phyloP scores from a whole-genome alignment of 2,329 filamentous ascomycete genomes.

The Paraphoma chrysanthemicola region DNA sequence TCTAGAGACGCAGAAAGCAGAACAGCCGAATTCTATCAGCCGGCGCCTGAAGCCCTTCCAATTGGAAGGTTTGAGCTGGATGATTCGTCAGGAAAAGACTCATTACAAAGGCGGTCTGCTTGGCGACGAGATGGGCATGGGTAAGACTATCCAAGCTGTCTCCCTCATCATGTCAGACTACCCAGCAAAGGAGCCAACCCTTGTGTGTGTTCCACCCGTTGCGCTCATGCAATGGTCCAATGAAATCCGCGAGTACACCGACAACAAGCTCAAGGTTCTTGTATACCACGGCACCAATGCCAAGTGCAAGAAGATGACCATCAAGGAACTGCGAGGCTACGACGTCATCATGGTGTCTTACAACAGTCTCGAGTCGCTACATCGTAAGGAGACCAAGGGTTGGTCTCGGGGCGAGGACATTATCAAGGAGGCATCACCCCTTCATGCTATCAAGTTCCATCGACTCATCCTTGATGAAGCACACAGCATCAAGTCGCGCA shows the following conservation, averaged over 20 bases:
- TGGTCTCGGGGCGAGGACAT: slow-evolving; percentile 81
- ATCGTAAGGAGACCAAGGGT: slow-evolving; percentile 90
- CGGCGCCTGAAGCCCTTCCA: slow-evolving; percentile 92
- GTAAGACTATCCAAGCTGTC: slow-evolving; percentile 97
- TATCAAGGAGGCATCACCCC: slow-evolving; percentile 76
- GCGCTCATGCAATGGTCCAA: slow-evolving; percentile 91
- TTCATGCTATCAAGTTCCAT: slow-evolving; percentile 88
- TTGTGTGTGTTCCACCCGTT: slow-evolving; percentile 91
- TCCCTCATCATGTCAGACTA: slow-evolving; percentile 98
- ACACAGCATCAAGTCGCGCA: slow-evolving; percentile 90
- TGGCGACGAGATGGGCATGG: slow-evolving; percentile 98
- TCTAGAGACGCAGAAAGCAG: slow-evolving; percentile 68
- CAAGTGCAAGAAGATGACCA: slow-evolving; percentile 78
- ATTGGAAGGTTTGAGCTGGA: slow-evolving; percentile 92
- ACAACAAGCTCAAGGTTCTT: slow-evolving; percentile 87
- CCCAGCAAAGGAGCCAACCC: slow-evolving; percentile 78
- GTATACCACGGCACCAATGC: slow-evolving; percentile 88
- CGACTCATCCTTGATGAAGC: slow-evolving; percentile 94
- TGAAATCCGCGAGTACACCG: slow-evolving; percentile 71
- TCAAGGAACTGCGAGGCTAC: slow-evolving; percentile 78
- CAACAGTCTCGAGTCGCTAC: slow-evolving; percentile 87
- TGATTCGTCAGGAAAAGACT: slow-evolving; percentile 86
- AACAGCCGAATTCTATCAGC: slow-evolving; percentile 78
- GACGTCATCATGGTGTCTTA: slow-evolving; percentile 98
- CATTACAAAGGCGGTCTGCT: slow-evolving; percentile 88